Percentiles rank a stretch among this genome's conserved stretches.
These are phyloP conservation scores for Microdochium bolleyi DNA, from an alignment of 2,329 filamentous ascomycete genomes.

Conservation along the genomic window DNA sequence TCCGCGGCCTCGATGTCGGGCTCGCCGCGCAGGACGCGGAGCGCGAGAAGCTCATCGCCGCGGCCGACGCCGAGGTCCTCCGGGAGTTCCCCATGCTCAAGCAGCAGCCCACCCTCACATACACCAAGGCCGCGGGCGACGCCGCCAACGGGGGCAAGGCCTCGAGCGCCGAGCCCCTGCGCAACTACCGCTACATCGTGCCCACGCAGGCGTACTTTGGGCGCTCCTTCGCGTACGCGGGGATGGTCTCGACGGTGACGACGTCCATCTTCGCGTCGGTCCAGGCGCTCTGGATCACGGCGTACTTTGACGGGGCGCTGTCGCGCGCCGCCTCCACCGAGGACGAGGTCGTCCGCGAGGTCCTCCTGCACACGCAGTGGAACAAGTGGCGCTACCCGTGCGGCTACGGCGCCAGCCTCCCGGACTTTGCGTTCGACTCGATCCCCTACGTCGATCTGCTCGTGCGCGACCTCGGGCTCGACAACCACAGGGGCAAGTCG, in stretches of 20 bases:
- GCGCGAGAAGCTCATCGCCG: slow-evolving; percentile 24
- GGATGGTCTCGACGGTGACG: slow-evolving; percentile 35
- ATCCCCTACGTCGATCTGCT: slow-evolving; percentile 51
- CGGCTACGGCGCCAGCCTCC: slow-evolving; percentile 33
- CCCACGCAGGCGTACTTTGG: background rate
- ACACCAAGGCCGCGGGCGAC: slow-evolving; percentile 4
- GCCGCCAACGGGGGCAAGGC: slow-evolving; percentile 18
- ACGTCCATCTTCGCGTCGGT: slow-evolving; percentile 34
- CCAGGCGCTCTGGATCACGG: slow-evolving; percentile 46
- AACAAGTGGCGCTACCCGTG: slow-evolving; percentile 43
- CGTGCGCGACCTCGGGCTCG: slow-evolving; percentile 43
- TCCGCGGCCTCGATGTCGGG: slow-evolving; percentile 49
- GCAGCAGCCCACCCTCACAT: slow-evolving; percentile 29
- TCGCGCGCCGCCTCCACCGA: slow-evolving; percentile 9
- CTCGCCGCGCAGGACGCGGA: slow-evolving; percentile 28
- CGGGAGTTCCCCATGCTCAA: slow-evolving; percentile 38
- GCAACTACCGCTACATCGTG: slow-evolving; percentile 1
- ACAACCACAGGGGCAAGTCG: slow-evolving; percentile 25
- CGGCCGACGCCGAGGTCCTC: slow-evolving; percentile 42
- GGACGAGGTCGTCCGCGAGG: slow-evolving; percentile 27
- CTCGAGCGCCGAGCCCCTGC: slow-evolving; percentile 7
- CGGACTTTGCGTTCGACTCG: slow-evolving; percentile 52
- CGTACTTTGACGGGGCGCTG: slow-evolving; percentile 45
- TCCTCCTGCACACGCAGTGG: slow-evolving; percentile 44
- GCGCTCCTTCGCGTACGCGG: slow-evolving; percentile 38